These are phyloP conservation scores for Nakazawaea wyomingensis DNA, from an alignment of 805 yeast genomes.

Conservation along the genomic window DNA sequence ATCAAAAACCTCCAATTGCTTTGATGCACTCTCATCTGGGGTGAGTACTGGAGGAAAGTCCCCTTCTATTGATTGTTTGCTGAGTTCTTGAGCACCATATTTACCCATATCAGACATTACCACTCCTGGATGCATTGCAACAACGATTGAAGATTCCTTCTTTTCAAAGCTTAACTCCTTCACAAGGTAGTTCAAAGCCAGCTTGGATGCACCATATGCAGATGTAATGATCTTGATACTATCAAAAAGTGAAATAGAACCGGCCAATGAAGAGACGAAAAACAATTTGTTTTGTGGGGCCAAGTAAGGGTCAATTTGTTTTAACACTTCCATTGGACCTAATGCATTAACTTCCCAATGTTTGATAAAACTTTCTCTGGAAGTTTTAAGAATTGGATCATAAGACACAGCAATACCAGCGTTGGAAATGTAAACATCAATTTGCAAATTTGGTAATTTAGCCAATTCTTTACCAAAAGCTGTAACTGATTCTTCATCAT, in stretches of 20 bases:
- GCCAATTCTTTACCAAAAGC: conserved; percentile 15
- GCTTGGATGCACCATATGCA: conserved; percentile 33
- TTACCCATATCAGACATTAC: conserved; percentile 30
- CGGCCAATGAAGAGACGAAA: conserved; percentile 24
- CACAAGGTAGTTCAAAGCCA: conserved; percentile 29
- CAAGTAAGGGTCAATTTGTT: not conserved
- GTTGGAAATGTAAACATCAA: conserved; percentile 24
- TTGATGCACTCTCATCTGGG: not conserved
- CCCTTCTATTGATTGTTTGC: not conserved
- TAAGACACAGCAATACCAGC: conserved; percentile 20
- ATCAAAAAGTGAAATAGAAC: conserved; percentile 16
- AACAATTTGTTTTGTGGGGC: conserved; percentile 19
- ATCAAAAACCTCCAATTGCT: not conserved
- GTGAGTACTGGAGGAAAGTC: not conserved
- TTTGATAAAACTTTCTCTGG: conserved; percentile 5
- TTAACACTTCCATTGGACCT: conserved; percentile 21
- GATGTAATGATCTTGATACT: conserved; percentile 17
- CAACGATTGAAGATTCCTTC: conserved; percentile 16
- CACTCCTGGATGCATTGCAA: conserved; percentile 32
- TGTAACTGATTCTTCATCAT: conserved; percentile 16
- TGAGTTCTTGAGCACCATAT: not conserved
- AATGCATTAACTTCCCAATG: conserved; percentile 21
- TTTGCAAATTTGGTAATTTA: conserved; percentile 15
- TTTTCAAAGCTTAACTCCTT: conserved; percentile 23
- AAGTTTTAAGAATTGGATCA: not conserved